Evolutionary conservation across 768 basidiomycete species (phyloP), one percentile per base, ranked within the genome.

Genomic region (Russula sp.): DNA sequence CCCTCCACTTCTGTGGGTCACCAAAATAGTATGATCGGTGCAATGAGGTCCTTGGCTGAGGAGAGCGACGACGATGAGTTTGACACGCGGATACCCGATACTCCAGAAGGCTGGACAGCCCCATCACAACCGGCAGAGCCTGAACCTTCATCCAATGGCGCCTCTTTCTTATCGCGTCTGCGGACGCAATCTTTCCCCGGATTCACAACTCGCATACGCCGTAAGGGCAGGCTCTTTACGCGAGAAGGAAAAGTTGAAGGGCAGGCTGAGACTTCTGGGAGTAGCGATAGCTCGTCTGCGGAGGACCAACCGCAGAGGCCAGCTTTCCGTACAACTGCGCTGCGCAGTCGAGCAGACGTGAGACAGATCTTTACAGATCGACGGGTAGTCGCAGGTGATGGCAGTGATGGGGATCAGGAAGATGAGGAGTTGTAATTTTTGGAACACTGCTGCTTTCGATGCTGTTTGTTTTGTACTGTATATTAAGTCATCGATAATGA

Each of bases 51-150:
- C 5, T 14, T 53, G 16, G 64, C 57, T 32, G 65, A 66, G 3
- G 60, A 38, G 28, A 66, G 54, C 36, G 65, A 66, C 8, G 65
- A 76, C 20, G 66, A 72, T 34, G 71, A 71, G 7, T 65, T 65
- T 32, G 64, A 67, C n/a, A 61, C 55, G n/a, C 61, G 56, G 18
- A 50, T 61, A 10, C 32, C 59, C 32, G 59, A 61, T 6, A 44
- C 59, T 22, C 61, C 55, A 2, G 64, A 61, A 28, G 64, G 57
- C 26, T 60, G 61, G 57, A 34, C 49, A 3, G 61, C 67, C 42
- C 42, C 65, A 7, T 16, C 28, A 32, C 63, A 38, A 30, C 54
- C 57, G 34, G n/a, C n/a, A 26, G 57, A 60, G 6, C 3, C 20
- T 11, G 54, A 13, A 38, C 36, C 59, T 30, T 38, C 32, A 13